Base-by-base conservation (phyloP, 805 yeast species). In the Metschnikowia chrysomelidarum region DNA sequence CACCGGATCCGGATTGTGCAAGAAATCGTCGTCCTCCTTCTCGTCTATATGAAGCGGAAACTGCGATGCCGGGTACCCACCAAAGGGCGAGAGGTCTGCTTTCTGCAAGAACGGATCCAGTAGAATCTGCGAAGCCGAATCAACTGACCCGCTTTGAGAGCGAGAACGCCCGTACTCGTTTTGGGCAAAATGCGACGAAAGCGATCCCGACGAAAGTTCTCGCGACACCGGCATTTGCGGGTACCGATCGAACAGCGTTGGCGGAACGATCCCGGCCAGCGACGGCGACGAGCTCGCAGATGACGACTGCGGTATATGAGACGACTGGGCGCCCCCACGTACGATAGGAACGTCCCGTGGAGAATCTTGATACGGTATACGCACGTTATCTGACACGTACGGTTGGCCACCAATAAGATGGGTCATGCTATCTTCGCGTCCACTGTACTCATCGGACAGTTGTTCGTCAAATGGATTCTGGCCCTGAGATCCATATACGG, bases 1-100 rank as follows among this genome's bases (percentile, higher is more conserved):
- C 18, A 88, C 80, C 9, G 96, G 96, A 58, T 91, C 96, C 2
- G 98, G 98, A 61, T 91, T 93, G 62, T 91, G 98, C 43, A 93
- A 57, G 55, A 87, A 87, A 59, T 91, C 98, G 64, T 93, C 98
- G 7, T 85, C 83, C 62, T 91, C 98, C 61, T 87, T 86, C 49
- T 91, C 98, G 40, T 89, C 96, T 43, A 93, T 79, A 47, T 76
- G 82, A 34, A 91, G 68, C 1, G 98, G 98, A 65, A 91, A 91
- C n/a, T 87, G 81, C n/a, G 88, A 72, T 6, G 95, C 94, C 1
- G 98, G 98, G 59, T 86, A 91, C 10, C 98, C 98, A 31, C 98
- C 98, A 64, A 91, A 91, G 3, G 98, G 98, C 29, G 49, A 45
- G 14, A 41, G 35, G 20, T 47, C 51, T 16, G 27, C 34, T 16